These are phyloP conservation scores for Suhomyces kunorum DNA, from an alignment of 1,139 yeast species.

Conservation along the genomic window DNA sequence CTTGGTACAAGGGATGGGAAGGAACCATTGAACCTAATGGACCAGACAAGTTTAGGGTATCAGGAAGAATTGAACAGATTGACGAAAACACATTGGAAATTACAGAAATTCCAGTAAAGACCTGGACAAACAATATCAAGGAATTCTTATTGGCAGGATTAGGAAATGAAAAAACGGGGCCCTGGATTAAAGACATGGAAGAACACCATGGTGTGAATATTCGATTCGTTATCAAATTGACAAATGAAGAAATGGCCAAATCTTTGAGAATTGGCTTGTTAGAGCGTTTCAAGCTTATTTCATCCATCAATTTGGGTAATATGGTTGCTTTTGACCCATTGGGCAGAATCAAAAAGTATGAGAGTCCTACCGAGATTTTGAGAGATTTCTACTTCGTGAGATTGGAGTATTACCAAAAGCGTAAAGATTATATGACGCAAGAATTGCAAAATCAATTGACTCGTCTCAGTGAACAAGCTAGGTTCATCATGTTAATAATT, in stretches of 20 bases:
- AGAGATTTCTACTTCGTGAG: conserved; percentile 84
- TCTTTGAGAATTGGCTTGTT: conserved; percentile 72
- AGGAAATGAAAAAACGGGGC: conserved; percentile 67
- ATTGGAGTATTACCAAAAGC: conserved; percentile 83
- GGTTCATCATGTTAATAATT: conserved; percentile 88
- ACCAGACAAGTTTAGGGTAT: conserved; percentile 67
- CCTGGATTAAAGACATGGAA: conserved; percentile 94
- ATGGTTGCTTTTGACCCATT: conserved; percentile 97
- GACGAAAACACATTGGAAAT: conserved; percentile 83
- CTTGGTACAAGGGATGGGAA: conserved; percentile 97
- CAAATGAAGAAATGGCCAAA: conserved; percentile 81
- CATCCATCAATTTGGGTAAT: conserved; percentile 71
- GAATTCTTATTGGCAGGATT: conserved; percentile 78
- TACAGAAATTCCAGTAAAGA: conserved; percentile 87
- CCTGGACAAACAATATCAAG: conserved; percentile 91
- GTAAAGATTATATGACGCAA: conserved; percentile 78
- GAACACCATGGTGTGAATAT: conserved; percentile 89
- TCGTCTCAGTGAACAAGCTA: conserved; percentile 78
- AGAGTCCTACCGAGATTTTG: conserved; percentile 72
- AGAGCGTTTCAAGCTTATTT: conserved; percentile 77
- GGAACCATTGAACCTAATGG: conserved; percentile 72
- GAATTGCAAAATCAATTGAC: conserved; percentile 74
- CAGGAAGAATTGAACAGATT: conserved; percentile 78
- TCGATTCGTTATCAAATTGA: conserved; percentile 73
- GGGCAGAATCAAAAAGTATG: conserved; percentile 85